phyloP scores from a whole-genome alignment of 257 asterid species.

The Nicotiana paniculata region DNA sequence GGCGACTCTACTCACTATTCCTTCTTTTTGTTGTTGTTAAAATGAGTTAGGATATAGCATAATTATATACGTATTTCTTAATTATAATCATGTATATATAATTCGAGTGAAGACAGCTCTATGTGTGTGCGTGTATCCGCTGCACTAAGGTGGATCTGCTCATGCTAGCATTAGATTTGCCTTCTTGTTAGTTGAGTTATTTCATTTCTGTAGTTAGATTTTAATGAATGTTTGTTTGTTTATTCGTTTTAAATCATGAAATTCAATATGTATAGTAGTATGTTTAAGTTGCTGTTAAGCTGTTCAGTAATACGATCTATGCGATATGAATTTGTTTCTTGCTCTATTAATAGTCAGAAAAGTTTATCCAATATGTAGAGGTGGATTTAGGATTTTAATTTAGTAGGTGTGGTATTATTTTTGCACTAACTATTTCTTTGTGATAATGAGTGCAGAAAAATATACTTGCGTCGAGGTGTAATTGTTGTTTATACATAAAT shows the following conservation, averaged over 20 bases:
- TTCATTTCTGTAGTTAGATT: not conserved
- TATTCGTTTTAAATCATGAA: not conserved
- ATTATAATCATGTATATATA: not conserved
- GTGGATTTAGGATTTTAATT: not conserved
- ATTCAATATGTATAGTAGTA: not conserved
- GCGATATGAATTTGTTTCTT: not conserved
- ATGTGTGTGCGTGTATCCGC: not conserved
- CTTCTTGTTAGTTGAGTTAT: not conserved
- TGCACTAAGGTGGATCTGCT: not conserved
- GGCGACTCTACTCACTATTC: not conserved
- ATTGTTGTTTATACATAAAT: not conserved
- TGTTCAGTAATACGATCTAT: not conserved
- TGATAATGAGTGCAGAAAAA: not conserved
- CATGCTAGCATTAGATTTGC: not conserved
- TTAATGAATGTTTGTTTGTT: not conserved
- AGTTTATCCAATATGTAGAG: not conserved
- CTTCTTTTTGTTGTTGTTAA: not conserved
- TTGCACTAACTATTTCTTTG: not conserved
- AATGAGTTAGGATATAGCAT: not conserved
- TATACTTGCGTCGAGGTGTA: not conserved
- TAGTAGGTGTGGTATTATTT: not conserved
- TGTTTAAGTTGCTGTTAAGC: not conserved
- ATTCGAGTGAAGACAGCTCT: not conserved
- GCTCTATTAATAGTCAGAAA: too few species aligned
- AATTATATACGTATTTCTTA: not conserved